phyloP scores from a whole-genome alignment of 805 yeast genomes.

The Candida namnaoensis region DNA sequence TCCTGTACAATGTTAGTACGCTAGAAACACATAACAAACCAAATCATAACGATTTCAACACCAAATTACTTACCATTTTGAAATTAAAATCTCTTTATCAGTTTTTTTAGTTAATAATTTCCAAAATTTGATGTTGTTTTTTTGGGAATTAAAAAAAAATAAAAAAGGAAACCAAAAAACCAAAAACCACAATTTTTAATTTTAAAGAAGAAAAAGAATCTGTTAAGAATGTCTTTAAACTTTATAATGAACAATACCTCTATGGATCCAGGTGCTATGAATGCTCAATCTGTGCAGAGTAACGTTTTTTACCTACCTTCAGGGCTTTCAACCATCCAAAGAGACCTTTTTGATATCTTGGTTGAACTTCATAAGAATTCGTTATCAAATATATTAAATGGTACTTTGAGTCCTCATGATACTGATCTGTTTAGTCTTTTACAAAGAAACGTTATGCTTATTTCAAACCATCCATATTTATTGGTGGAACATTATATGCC shows the following conservation, averaged over 20 bases:
- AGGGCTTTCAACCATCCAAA: constrained; percentile 33
- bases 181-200: too few relatives aligned
- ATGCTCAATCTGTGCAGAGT: not conserved
- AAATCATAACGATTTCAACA: too few relatives aligned
- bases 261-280: constrained; percentile 2
- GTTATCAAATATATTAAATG: constrained; percentile 13
- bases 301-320: constrained; percentile 26
- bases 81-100: too few relatives aligned
- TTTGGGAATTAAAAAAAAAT: too few relatives aligned
- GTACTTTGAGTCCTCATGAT: constrained; percentile 5
- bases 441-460: constrained; percentile 35
- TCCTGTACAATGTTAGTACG: not conserved
- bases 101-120: too few relatives aligned
- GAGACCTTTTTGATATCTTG: constrained; percentile 32
- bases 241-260: too few relatives aligned
- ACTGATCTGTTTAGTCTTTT: constrained; percentile 31
- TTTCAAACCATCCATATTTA: constrained; percentile 59
- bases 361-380: constrained; percentile 32
- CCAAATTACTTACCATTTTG: too few relatives aligned
- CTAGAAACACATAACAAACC: too few relatives aligned
- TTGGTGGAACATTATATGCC: constrained; percentile 76
- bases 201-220: too few relatives aligned
- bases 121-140: too few relatives aligned
- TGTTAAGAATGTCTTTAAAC: too few relatives aligned
- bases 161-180: too few relatives aligned